Evolutionary conservation across 2,329 filamentous ascomycete species (phyloP), one percentile per base, ranked within the genome.

Genomic region (Ceratocystiopsis brevicomis): DNA sequence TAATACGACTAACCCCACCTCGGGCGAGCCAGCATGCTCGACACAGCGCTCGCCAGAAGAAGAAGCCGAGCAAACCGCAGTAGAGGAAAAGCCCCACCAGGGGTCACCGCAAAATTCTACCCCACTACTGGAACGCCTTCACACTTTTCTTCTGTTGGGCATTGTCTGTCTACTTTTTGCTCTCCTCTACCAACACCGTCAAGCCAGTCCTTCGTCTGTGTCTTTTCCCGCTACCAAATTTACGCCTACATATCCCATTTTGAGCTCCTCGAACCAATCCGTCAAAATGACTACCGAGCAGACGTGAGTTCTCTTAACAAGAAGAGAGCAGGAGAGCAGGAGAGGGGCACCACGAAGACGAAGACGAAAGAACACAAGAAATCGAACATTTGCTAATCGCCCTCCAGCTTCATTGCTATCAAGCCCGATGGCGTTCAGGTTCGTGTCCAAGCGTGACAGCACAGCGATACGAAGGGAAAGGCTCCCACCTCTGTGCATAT

Each of bases 351-450:
- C 12, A 3, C 2, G 33, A 34, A 11, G 25, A 3, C 2, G 33
- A 34, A 11, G 25, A 30, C 19, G 25, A 30, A 30, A 30, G 25
- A 30, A 30, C 6, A 10, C 8, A 30, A 30, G 10, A 30, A 30
- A 30, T 8, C 12, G 6, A 33, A 38, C 16, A 36, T 15, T 19
- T 18, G 39, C 47, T 50, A 38, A 52, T 42, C 33, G 37, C 10
- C 25, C 44, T 54, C 55, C 59, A 96, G 88, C 73, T 96, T 96
- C 83, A 96, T 96, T 76, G 90, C 90, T 64, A 85, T 98, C 78
- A 98, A 98, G 86, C 90, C 88, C 58, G 90, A 96, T 71, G 90
- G 90, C 66, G 90, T 96, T 70, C 90, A 95, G 80, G 86, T 93
- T 79, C 55, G 68, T 48, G 25, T 8, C 8, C 25, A 30, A 11